Base-by-base conservation (phyloP, 495 filamentous ascomycete species). In the Daldinia caldariorum region DNA sequence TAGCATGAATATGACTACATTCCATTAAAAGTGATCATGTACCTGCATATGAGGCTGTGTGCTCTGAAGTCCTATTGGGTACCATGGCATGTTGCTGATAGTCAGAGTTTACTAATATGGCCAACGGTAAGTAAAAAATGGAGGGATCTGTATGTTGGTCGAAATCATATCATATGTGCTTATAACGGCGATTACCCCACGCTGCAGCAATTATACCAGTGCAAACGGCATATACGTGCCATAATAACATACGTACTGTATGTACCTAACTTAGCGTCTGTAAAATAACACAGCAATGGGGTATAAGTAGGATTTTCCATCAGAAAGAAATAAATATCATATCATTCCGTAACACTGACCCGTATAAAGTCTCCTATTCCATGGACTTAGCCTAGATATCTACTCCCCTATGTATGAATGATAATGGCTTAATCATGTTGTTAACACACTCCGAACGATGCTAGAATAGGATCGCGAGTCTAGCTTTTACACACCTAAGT, bases 1-100 rank as follows among this genome's bases (percentile, higher is more conserved):
- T 47, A 35, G 6, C 2, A 35, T 10, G 26, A 45, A 45, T 16
- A 45, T 45, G 41, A 45, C 41, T 18, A 16, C 16, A 12, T 45
- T 3, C 6, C 7, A 45, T 45, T 9, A 45, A 14, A 45, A 12
- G 18, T 45, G 43, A 12, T 22, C 20, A 47, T 20, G 2, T 47
- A 22, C n/a, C 16, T 47, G 20, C 16, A 13, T 4, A 13, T 47
- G 18, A 22, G 18, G 2, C 12, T 9, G 18, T 47, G 10, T 47
- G 41, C 43, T n/a, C 18, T 47, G 20, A 12, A 47, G 43, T 47
- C 43, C 43, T 47, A 47, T 47, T 22, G 43, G 22, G 43, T 47
- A 12, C 22, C 16, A 6, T 8, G 18, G 43, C 2, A 47, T n/a
- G 43, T 12, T 9, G 16, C 43, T 7, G 9, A 47, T 47, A 47